These are phyloP conservation scores for Rutidosis leptorrhynchoides DNA, from an alignment of 129 eudicot species.

Conservation along the genomic window DNA sequence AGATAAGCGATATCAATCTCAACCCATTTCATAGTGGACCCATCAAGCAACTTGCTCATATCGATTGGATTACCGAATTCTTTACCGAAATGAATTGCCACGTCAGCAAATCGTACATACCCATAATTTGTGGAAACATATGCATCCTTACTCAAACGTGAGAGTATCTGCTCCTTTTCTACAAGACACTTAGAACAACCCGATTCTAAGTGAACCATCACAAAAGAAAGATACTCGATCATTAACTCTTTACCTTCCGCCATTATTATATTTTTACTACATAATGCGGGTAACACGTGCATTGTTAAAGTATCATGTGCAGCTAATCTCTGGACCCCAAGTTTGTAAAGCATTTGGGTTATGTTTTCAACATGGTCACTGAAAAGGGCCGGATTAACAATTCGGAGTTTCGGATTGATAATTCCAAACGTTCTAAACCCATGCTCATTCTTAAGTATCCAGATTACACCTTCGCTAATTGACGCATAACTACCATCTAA, in stretches of 20 bases:
- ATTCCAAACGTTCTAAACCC: constrained; percentile 46
- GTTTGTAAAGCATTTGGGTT: constrained; percentile 48
- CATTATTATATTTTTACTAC: constrained; percentile 32
- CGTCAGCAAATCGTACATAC: constrained; percentile 45
- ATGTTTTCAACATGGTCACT: constrained; percentile 33
- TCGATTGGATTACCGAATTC: constrained; percentile 52
- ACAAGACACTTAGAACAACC: constrained; percentile 41
- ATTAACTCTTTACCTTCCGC: constrained; percentile 37
- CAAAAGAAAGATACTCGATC: constrained; percentile 57
- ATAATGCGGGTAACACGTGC: constrained; percentile 57
- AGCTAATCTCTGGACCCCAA: constrained; percentile 63
- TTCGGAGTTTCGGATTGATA: constrained; percentile 47
- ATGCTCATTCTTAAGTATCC: constrained; percentile 57
- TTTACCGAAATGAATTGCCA: constrained; percentile 52
- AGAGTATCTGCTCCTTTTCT: constrained; percentile 49
- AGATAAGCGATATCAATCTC: constrained; percentile 50
- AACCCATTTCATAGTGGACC: constrained; percentile 49
- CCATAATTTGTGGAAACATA: constrained; percentile 58
- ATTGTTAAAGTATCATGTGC: constrained; percentile 61
- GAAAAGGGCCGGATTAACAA: constrained; percentile 52
- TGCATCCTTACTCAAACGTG: constrained; percentile 47
- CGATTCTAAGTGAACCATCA: constrained; percentile 62
- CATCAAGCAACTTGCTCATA: constrained; percentile 40
- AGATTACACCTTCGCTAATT: constrained; percentile 49
- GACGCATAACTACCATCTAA: constrained; percentile 58